phyloP scores from a whole-genome alignment of 2,329 filamentous ascomycete species.

The Paraphoma sp. region DNA sequence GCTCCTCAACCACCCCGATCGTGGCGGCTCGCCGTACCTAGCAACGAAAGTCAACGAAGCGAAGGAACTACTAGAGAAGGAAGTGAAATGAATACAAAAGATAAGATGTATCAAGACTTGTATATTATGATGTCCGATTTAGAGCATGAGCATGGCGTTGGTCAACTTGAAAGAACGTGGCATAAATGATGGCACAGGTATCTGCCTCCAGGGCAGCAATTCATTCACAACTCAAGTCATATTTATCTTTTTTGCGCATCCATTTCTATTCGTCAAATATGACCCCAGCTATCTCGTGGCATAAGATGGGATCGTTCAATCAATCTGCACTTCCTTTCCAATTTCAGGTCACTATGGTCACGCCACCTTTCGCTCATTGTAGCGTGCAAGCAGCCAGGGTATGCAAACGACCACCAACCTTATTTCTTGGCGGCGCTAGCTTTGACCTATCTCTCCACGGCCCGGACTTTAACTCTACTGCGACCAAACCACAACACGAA shows the following conservation, averaged over 20 bases:
- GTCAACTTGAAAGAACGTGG: not conserved
- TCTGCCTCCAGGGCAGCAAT: not conserved
- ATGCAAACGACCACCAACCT: too few species aligned
- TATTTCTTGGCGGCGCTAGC: too few species aligned
- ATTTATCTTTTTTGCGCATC: not conserved
- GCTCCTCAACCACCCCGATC: conserved; percentile 97
- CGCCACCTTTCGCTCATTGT: too few species aligned
- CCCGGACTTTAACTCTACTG: not conserved
- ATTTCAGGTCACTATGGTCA: too few species aligned
- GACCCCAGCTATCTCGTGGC: too few species aligned
- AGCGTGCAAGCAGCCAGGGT: too few species aligned
- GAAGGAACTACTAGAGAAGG: conserved; percentile 92
- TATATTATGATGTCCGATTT: conserved; percentile 18
- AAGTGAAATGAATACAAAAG: conserved; percentile 32
- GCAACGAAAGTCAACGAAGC: conserved; percentile 99
- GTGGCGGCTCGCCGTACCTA: conserved; percentile 93
- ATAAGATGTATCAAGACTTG: conserved; percentile 25
- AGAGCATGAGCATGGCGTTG: conserved; percentile 5
- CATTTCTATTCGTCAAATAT: not conserved
- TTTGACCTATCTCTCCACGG: too few species aligned
- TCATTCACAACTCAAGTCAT: not conserved
- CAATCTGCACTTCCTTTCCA: too few species aligned
- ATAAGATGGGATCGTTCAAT: not conserved
- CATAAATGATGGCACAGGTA: not conserved
- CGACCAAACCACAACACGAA: not conserved